Evolutionary conservation across 257 asterid species (phyloP), one percentile per base, ranked within the genome.

Genomic region (Avicennia marina): DNA sequence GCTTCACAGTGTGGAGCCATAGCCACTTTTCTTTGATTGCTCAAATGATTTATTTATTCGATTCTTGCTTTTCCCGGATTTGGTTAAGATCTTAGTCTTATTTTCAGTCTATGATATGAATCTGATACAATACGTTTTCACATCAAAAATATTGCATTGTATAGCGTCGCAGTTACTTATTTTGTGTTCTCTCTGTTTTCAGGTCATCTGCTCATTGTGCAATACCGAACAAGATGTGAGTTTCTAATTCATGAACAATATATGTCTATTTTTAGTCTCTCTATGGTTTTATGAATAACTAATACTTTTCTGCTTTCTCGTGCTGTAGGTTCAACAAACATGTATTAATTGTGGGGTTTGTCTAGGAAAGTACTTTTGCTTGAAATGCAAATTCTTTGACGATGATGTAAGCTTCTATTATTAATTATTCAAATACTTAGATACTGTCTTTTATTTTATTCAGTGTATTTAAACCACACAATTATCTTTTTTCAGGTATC

Each of bases 301-400:
- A 46, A 46, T 21, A 16, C 8, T 3, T 11, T 24, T 3, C 27
- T 9, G 5, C 13, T 22, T 74, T 51, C 27, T 21, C 24, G 58
- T 58, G 26, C 45, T 65, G 16, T 43, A 71, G 76, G 72, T 71
- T 65, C 68, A 64, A 41, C 59, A 65, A 64, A 56, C 13, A 2
- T 71, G 76, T 40, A 46, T 21, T 38, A 60, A 42, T 1, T 83
- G 93, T 46, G 84, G 86, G 26, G 68, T 73, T 56, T 71, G 74
- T 62, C 66, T 78, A 78, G 88, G 88, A 21, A 75, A 77, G 6
- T 83, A 83, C 72, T 80, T 53, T 63, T 83, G 88, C 65, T 58
- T 68, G 2, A 67, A 53, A 34, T 83, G 93, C 81, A 83, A 78
- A 41, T 75, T 83, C 68, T 83, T 77, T 21, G 93, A 83, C 45